Conservation (phyloP, 495 filamentous ascomycete species). For the Xylaria nigripes region DNA sequence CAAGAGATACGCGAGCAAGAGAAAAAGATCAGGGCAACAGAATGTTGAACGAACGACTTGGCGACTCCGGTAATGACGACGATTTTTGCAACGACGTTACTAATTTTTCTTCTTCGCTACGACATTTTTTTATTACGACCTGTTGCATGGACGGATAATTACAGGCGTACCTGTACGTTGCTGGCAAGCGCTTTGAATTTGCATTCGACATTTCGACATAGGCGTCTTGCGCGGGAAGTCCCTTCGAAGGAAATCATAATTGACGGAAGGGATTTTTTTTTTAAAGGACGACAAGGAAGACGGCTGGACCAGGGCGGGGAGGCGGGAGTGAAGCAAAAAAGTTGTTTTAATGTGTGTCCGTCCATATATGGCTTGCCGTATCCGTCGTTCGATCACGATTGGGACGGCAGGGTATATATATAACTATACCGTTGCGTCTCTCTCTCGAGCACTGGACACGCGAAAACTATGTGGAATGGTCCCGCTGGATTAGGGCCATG, state of each 20-base stretch:
- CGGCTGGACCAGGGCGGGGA: background rate
- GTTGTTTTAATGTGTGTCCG: background rate
- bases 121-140: constrained; percentile 1
- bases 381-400: constrained; percentile 12
- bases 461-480: constrained; percentile 23
- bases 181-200: background rate
- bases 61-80: background rate
- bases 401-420: background rate
- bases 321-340: background rate
- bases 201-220: constrained; percentile 2
- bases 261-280: background rate
- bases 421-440: background rate
- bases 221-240: constrained; percentile 10
- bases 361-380: constrained; percentile 9
- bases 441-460: constrained; percentile 7
- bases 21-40: background rate
- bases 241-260: constrained; percentile 3
- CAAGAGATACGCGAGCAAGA: background rate
- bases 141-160: constrained; percentile 8
- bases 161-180: constrained; percentile 8
- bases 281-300: background rate
- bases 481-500: constrained; percentile 15
- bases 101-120: background rate
- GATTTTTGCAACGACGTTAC: background rate
- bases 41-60: background rate